Percentiles rank a stretch among this genome's conserved stretches.
phyloP scores from a whole-genome alignment of 2,329 filamentous ascomycete species.

The Simplicillium sp. region DNA sequence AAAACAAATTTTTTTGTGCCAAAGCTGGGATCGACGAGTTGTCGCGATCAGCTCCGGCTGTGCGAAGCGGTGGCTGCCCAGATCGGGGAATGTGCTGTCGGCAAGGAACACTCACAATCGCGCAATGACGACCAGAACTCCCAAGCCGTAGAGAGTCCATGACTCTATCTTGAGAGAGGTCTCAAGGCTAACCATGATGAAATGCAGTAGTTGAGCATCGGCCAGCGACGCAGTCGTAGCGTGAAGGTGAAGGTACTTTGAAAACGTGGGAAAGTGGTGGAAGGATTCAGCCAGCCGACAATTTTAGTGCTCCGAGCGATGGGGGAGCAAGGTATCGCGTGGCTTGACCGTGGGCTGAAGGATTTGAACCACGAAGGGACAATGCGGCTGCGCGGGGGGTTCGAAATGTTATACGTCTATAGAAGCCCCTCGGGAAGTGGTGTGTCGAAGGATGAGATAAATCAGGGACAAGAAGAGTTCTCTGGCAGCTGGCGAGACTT shows the following conservation, averaged over 20 bases:
- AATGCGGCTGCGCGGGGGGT: too few species aligned
- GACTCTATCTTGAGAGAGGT: slow-evolving; percentile 17
- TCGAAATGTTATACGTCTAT: too few species aligned
- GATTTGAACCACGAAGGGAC: too few species aligned
- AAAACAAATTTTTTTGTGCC: too few species aligned
- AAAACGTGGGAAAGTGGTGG: neutral
- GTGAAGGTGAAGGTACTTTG: neutral
- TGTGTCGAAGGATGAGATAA: too few species aligned
- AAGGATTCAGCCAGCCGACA: too few species aligned
- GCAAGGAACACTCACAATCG: slow-evolving; percentile 9
- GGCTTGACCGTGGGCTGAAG: too few species aligned
- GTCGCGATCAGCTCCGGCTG: neutral
- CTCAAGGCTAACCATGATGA: slow-evolving; percentile 14
- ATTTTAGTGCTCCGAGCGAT: neutral
- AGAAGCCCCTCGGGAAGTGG: too few species aligned
- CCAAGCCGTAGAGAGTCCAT: slow-evolving; percentile 18
- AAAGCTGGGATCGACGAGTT: neutral
- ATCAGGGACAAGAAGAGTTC: too few species aligned
- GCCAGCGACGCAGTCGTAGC: neutral
- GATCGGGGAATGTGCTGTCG: neutral
- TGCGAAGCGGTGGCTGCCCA: too few species aligned
- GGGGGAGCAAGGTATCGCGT: neutral
- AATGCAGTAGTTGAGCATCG: neutral
- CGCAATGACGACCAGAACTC: slow-evolving; percentile 14
- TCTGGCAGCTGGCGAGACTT: too few species aligned